Percentiles rank a stretch among this genome's conserved stretches.
These are phyloP conservation scores for Pyrus communis DNA, from an alignment of 306 rosid genomes.

Conservation along the genomic window DNA sequence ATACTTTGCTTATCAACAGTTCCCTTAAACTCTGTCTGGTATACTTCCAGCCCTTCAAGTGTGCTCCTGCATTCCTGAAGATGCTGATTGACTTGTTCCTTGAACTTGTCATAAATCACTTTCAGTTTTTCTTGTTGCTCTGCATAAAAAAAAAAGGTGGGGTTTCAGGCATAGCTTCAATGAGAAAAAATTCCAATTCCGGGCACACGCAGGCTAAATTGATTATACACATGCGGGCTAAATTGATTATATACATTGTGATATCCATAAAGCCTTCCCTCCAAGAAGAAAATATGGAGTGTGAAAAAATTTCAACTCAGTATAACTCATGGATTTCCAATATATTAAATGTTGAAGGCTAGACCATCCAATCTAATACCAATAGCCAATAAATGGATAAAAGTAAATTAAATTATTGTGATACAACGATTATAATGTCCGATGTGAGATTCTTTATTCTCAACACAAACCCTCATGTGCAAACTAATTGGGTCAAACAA, in stretches of 20 bases:
- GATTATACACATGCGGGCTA: neutral
- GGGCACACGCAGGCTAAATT: neutral
- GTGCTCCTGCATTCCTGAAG: slow-evolving; percentile 66
- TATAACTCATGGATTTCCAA: neutral
- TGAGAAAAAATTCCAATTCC: neutral
- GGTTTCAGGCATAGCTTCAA: slow-evolving; percentile 1
- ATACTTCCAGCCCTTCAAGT: slow-evolving; percentile 61
- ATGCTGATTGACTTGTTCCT: slow-evolving; percentile 69
- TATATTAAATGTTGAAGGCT: neutral
- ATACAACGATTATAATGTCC: neutral
- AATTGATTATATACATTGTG: neutral
- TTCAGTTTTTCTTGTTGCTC: slow-evolving; percentile 69
- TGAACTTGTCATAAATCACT: slow-evolving; percentile 65
- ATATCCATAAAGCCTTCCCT: neutral
- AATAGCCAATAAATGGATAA: neutral
- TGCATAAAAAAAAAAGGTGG: slow-evolving; percentile 17
- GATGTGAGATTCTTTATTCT: neutral
- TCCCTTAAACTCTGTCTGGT: slow-evolving; percentile 66
- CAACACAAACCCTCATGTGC: neutral
- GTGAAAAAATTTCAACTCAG: neutral
- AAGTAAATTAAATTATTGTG: neutral
- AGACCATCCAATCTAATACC: neutral
- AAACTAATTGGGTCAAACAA: neutral
- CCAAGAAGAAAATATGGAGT: neutral
- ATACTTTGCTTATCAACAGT: slow-evolving; percentile 72